Evolutionary conservation across 2,329 filamentous ascomycete genomes (phyloP), one percentile per base, ranked within the genome.

Genomic region (Thelonectria rubi): DNA sequence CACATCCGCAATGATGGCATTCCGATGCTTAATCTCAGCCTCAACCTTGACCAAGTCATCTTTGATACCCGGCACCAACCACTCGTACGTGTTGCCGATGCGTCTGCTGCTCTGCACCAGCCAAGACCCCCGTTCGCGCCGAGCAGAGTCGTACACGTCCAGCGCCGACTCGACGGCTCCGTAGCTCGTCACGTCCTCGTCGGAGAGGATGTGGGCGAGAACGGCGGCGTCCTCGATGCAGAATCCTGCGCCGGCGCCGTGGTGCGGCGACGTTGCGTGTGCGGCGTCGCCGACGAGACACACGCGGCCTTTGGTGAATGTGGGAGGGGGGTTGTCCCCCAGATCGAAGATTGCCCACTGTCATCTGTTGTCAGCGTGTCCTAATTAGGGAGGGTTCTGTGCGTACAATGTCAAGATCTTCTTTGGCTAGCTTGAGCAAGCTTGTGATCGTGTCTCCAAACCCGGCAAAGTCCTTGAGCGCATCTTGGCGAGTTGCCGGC

Each of bases 381-480:
- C 14, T 18, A 14, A 15, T 12, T 5, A 11, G 18, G 2, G 8
- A 21, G 14, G 1, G 17, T 15, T 2, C 10, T 9, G 15, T 14
- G 62, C 69, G 20, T 64, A 71, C 69, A 26, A 64, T 60, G 11
- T 64, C 66, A 20, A 68, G 67, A 18, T 73, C 68, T 20, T 73
- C 70, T 6, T 72, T 58, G 2, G 73, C 73, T 32, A 77, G 48
- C 6, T 66, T 24, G 11, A 79, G 58, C 15, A 79, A 64, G 9
- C 68, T 71, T 8, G 68, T 65, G 0, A 79, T 72, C 0, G 69
- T 69, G 2, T 67, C 65, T 1, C 75, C 72, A 43, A 77, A 79
- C 7, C 71, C 72, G 30, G 68, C 65, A 59, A 79, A 79, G 55
- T 78, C 77, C 1, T 62, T 61, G 1, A 79, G 53, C 0, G 75